Evolutionary conservation across 2,329 filamentous ascomycete genomes (phyloP).

Genomic region (Hymenoscyphus albidus): DNA sequence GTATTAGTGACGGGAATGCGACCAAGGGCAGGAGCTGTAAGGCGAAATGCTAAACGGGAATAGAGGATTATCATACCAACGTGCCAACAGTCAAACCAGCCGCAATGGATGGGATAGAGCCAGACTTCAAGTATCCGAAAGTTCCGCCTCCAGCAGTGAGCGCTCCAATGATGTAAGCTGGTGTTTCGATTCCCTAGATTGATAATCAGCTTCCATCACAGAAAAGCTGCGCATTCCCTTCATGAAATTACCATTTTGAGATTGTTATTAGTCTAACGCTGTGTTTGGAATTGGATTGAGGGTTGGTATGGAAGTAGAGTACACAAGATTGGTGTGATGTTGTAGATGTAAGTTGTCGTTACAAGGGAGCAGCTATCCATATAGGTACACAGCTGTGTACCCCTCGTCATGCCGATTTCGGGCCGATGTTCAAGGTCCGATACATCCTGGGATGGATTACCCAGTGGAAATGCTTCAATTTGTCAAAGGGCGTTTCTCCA

Average conservation of each 20-base stretch:
- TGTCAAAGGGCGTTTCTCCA: not conserved
- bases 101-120: conserved; percentile 80
- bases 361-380: not conserved
- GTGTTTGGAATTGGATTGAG: not conserved
- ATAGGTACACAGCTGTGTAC: not conserved
- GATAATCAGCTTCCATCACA: conserved; percentile 7
- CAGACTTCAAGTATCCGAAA: conserved; percentile 78
- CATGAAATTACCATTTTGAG: conserved; percentile 27
- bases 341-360: not conserved
- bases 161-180: conserved; percentile 74
- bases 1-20: not conserved
- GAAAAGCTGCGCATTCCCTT: not conserved
- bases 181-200: conserved; percentile 45
- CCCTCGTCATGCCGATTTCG: not conserved
- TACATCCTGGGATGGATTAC: not conserved
- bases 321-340: not conserved
- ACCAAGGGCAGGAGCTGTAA: not conserved
- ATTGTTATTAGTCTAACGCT: not conserved
- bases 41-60: not conserved
- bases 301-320: not conserved
- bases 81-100: conserved; percentile 81
- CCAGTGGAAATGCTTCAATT: not conserved
- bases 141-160: conserved; percentile 85
- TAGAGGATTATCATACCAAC: conserved; percentile 42
- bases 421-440: not conserved